Evolutionary conservation across 1,284 basidiomycete genomes (phyloP).

Genomic region (Testicularia cyperi): DNA sequence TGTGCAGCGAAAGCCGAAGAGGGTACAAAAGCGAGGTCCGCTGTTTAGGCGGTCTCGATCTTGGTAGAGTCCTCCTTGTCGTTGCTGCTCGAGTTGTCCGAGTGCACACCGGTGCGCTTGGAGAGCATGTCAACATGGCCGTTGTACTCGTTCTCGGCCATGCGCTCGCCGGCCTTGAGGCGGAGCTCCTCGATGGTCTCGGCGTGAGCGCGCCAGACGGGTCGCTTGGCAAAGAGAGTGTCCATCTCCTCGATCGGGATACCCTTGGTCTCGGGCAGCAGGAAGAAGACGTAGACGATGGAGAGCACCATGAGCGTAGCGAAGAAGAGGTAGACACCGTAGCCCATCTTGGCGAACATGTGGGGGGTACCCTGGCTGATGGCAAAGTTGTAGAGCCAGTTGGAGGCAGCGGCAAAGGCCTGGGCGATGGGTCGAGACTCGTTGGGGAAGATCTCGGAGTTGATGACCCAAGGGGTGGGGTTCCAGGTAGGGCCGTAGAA

Average conservation of each 20-base stretch:
- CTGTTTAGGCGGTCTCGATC: conserved; percentile 1
- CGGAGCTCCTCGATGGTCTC: conserved; percentile 21
- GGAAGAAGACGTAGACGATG: conserved; percentile 65
- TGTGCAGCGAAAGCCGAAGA: too few relatives aligned
- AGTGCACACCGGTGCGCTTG: background rate
- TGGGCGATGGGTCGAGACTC: conserved; percentile 80
- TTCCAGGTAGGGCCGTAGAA: conserved; percentile 49
- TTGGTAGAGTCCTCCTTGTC: conserved; percentile 1
- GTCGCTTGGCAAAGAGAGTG: conserved; percentile 18
- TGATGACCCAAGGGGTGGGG: conserved; percentile 45
- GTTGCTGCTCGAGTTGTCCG: background rate
- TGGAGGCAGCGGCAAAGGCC: conserved; percentile 75
- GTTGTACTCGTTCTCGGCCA: background rate
- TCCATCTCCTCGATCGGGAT: conserved; percentile 72
- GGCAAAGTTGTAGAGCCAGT: conserved; percentile 78
- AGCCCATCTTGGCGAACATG: conserved; percentile 53
- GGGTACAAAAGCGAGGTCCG: too few relatives aligned
- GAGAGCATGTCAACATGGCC: background rate
- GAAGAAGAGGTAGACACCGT: conserved; percentile 71
- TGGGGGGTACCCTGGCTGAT: conserved; percentile 40
- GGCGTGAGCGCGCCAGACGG: conserved; percentile 11
- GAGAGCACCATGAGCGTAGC: conserved; percentile 68
- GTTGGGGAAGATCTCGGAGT: conserved; percentile 75
- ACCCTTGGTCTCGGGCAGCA: conserved; percentile 75
- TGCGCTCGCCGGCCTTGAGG: conserved; percentile 3